Evolutionary conservation across 805 yeast genomes (phyloP).

Genomic region (Schwanniomyces yamadae): DNA sequence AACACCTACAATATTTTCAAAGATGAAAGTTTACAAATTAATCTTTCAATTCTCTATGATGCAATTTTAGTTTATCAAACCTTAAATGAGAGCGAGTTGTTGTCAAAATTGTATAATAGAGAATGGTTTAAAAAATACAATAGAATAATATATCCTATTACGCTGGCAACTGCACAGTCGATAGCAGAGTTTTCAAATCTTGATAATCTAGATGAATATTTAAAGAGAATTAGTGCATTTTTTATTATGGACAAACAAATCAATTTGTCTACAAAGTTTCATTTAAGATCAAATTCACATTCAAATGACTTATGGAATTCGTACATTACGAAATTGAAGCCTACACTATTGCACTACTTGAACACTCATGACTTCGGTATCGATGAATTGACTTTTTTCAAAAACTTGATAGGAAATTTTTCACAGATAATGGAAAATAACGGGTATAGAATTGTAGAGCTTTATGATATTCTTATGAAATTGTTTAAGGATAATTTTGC

Average conservation of each 20-base stretch:
- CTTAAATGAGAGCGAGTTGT: constrained; percentile 59
- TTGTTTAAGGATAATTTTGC: constrained; percentile 61
- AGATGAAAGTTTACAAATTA: constrained; percentile 41
- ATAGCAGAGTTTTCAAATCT: constrained; percentile 28
- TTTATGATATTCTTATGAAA: constrained; percentile 60
- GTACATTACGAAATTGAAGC: constrained; percentile 55
- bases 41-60: constrained; percentile 75
- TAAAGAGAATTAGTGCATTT: constrained; percentile 69
- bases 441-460: constrained; percentile 55
- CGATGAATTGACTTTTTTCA: constrained; percentile 52
- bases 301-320: constrained; percentile 77
- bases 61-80: constrained; percentile 79
- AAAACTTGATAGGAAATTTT: constrained; percentile 65
- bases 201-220: constrained; percentile 49
- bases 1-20: constrained; percentile 49
- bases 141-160: constrained; percentile 63
- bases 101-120: constrained; percentile 62
- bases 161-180: constrained; percentile 22
- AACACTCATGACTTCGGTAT: constrained; percentile 39
- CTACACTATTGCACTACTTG: constrained; percentile 51
- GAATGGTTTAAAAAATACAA: constrained; percentile 73
- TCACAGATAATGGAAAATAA: constrained; percentile 75
- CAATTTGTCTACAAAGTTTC: constrained; percentile 59
- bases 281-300: constrained; percentile 60
- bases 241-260: constrained; percentile 73